Percentiles rank a stretch among this genome's conserved stretches.
phyloP scores from a whole-genome alignment of 108 stramenopile species.

The Cylindrotheca closterium region DNA sequence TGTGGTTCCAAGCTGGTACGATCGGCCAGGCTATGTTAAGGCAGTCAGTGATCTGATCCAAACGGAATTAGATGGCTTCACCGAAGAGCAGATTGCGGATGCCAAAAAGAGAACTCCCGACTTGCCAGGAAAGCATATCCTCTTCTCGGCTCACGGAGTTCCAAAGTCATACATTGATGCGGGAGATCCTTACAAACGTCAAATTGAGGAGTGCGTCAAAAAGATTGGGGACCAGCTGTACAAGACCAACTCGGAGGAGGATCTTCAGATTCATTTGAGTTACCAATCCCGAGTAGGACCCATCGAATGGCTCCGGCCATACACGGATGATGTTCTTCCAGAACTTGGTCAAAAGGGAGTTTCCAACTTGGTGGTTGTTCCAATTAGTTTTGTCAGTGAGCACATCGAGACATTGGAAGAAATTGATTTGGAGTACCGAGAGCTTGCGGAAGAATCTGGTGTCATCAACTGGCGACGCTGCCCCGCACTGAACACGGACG shows the following conservation, averaged over 20 bases:
- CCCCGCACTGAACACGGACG: constrained; percentile 95
- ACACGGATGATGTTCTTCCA: constrained; percentile 94
- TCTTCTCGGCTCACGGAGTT: constrained; percentile 98
- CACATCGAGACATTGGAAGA: constrained; percentile 99
- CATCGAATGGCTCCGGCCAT: constrained; percentile 98
- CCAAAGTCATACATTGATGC: constrained; percentile 94
- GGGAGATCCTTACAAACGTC: constrained; percentile 96
- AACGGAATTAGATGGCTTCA: constrained; percentile 83
- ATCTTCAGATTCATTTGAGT: constrained; percentile 80
- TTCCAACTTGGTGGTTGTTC: constrained; percentile 95
- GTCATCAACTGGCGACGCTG: constrained; percentile 89
- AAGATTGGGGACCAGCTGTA: constrained; percentile 58
- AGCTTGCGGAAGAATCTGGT: constrained; percentile 94
- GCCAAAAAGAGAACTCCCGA: constrained; percentile 53
- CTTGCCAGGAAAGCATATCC: constrained; percentile 63
- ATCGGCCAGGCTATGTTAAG: constrained; percentile 91
- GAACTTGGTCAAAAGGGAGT: constrained; percentile 88
- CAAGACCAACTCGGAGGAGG: constrained; percentile 22
- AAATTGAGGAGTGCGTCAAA: constrained; percentile 87
- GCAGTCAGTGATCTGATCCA: constrained; percentile 84
- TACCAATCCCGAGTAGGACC: constrained; percentile 97
- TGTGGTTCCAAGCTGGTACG: constrained; percentile 93
- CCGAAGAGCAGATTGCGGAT: constrained; percentile 66
- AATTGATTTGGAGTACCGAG: constrained; percentile 99
- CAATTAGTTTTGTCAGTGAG: constrained; percentile 97